Conservation (phyloP, 306 rosid genomes). For the Prunus mongolica region DNA sequence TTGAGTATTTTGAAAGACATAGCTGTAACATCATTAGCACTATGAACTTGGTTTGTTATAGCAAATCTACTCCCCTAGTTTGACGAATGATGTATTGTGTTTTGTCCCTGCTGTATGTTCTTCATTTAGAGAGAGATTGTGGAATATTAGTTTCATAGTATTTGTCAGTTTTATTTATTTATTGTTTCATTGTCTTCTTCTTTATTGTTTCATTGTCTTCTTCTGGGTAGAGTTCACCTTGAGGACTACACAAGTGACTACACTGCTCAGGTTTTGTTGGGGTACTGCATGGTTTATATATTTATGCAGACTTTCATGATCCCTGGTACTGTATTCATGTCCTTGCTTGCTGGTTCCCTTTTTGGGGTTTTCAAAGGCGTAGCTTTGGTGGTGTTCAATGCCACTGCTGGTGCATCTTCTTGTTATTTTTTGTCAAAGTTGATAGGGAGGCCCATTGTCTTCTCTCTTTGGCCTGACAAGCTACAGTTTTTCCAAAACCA, state of each 20-base stretch:
- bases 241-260: conserved; percentile 98
- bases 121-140: neutral
- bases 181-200: conserved; percentile 1
- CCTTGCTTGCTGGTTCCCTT: conserved; percentile 95
- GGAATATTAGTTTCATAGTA: conserved; percentile 13
- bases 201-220: neutral
- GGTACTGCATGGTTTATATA: conserved; percentile 89
- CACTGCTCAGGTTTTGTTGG: conserved; percentile 94
- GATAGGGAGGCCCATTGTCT: conserved; percentile 80
- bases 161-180: neutral
- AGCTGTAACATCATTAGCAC: neutral
- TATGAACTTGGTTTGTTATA: neutral
- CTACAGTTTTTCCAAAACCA: conserved; percentile 73
- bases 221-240: conserved; percentile 72
- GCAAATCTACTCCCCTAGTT: neutral
- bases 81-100: neutral
- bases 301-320: conserved; percentile 99
- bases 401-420: conserved; percentile 97
- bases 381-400: conserved; percentile 83
- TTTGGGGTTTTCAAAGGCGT: conserved; percentile 87
- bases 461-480: conserved; percentile 82
- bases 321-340: conserved; percentile 99
- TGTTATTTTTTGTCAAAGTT: conserved; percentile 84
- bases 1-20: neutral
- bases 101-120: neutral